These are phyloP conservation scores for Aristolochia contorta DNA, from an alignment of 164 flowering plant genomes.

Conservation along the genomic window DNA sequence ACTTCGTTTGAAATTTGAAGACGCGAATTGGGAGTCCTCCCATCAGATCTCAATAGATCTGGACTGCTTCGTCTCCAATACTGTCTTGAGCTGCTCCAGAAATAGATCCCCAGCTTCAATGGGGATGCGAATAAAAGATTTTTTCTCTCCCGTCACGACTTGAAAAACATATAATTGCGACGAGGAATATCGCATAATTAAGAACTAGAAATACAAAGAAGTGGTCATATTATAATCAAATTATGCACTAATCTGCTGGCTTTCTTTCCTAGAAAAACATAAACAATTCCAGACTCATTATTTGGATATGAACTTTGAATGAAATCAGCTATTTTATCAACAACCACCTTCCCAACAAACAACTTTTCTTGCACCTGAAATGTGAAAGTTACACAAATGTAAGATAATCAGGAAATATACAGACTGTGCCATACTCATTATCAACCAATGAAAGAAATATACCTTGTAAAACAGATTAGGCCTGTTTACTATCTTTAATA, in stretches of 20 bases:
- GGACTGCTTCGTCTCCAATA: no score
- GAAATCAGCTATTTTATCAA: constrained; percentile 81
- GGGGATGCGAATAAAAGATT: no score
- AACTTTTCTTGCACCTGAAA: constrained; percentile 85
- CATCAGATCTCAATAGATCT: no score
- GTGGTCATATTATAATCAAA: background rate
- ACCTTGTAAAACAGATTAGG: constrained; percentile 97
- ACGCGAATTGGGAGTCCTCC: no score
- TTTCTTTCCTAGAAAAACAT: constrained; percentile 97
- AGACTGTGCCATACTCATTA: background rate
- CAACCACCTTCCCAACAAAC: constrained; percentile 69
- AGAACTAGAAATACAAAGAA: no score
- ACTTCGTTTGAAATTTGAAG: no score
- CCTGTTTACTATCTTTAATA: constrained; percentile 90
- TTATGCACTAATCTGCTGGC: constrained; percentile 69
- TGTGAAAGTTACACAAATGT: background rate
- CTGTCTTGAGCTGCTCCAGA: no score
- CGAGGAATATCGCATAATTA: no score
- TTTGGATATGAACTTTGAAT: constrained; percentile 69
- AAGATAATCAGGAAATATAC: background rate
- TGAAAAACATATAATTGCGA: no score
- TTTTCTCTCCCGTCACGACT: no score
- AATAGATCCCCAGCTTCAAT: no score
- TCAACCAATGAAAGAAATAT: constrained; percentile 4
- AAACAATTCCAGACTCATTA: constrained; percentile 92